Evolutionary conservation across 306 rosid genomes (phyloP), one percentile per base, ranked within the genome.

Genomic region (Styphnolobium japonicum): DNA sequence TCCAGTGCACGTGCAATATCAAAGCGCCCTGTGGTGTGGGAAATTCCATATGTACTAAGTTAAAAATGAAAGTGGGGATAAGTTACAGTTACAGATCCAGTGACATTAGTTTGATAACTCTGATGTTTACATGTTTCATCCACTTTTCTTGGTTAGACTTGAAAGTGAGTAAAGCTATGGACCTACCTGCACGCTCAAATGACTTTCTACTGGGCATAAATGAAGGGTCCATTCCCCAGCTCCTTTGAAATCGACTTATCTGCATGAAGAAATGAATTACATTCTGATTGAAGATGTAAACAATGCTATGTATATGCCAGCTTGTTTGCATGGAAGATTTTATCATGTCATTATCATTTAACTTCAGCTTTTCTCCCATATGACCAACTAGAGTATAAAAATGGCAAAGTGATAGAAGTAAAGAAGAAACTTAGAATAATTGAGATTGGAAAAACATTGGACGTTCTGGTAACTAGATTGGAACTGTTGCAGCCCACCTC

Each of bases 141-240:
- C 23, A 48, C 42, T 48, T 80, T 79, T 69, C 39, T 42, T 49
- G 48, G 7, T 21, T 43, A 43, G 33, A 77, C 58, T 46, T 15
- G 34, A 76, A 57, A 49, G 16, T 8, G 5, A 72, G 33, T 5
- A 11, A 76, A 71, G 6, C 43, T 10, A 33, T 10, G 39, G 60
- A 68, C 71, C 48, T 81, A 89, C 98, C 98, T 77, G 97, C 98
- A 12, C 98, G 98, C 75, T 95, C 98, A 73, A 95, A 92, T 80
- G 97, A 85, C 88, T 88, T 95, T 82, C 98, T 88, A 70, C 98
- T 95, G 0, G 98, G 98, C 98, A 95, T 95, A 66, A 73, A 79
- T 16, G 94, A 86, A 4, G 87, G 92, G 75, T 95, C 98, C 97
- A 95, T 92, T 75, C 97, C 98, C 98, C 98, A 95, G 80, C 82